Evolutionary conservation across 768 basidiomycete species (phyloP).

Genomic region (Rhodosporidiobolus sp.): DNA sequence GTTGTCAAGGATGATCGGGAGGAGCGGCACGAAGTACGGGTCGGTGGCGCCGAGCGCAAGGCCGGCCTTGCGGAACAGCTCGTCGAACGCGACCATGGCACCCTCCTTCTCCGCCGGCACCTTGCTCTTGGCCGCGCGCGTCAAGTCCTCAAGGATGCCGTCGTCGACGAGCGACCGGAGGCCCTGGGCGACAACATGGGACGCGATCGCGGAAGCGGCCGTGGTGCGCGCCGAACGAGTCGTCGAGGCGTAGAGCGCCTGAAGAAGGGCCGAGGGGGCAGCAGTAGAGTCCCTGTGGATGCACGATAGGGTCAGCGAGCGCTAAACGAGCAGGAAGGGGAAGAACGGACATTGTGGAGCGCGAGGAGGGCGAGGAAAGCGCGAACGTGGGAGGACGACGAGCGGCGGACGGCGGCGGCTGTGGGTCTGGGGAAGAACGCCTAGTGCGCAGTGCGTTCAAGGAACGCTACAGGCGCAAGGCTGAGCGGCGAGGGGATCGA

Average conservation of each 20-base stretch:
- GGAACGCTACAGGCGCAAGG: conserved; percentile 1
- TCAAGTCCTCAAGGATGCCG: conserved; percentile 61
- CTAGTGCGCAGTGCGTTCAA: conserved; percentile 10
- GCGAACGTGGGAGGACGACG: too few relatives aligned
- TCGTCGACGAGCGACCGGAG: conserved; percentile 39
- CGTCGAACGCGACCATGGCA: conserved; percentile 73
- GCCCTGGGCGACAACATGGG: conserved; percentile 38
- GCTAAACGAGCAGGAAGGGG: too few relatives aligned
- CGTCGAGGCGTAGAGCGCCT: conserved; percentile 37
- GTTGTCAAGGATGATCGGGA: conserved; percentile 74
- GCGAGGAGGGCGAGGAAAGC: too few relatives aligned
- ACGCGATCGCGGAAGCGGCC: conserved; percentile 39
- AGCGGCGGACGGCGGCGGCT: too few relatives aligned
- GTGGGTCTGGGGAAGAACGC: not conserved
- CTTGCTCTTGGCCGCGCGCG: conserved; percentile 72
- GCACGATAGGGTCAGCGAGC: not conserved
- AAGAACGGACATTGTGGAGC: too few relatives aligned
- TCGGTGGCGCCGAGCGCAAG: conserved; percentile 63
- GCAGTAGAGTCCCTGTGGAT: not conserved
- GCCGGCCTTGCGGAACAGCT: conserved; percentile 55
- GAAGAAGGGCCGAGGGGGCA: conserved; percentile 34
- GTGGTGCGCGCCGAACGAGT: conserved; percentile 35
- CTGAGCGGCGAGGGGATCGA: not conserved
- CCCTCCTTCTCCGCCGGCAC: conserved; percentile 86
- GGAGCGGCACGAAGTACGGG: conserved; percentile 71